Evolutionary conservation across 2,329 filamentous ascomycete species (phyloP).

Genomic region (Salinomyces thailandicus): DNA sequence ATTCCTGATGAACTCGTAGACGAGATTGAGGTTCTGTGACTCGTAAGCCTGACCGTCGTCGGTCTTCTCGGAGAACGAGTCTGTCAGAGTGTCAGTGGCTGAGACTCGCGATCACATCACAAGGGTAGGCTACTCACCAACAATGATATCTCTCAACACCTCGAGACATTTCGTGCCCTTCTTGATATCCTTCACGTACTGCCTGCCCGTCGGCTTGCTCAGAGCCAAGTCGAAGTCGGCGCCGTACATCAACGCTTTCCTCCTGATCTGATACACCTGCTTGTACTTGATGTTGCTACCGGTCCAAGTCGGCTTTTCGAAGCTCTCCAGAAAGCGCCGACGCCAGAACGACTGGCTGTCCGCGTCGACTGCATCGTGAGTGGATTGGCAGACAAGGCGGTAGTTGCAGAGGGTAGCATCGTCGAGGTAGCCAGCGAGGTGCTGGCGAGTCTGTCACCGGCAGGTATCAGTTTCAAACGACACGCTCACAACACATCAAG

Average conservation of each 20-base stretch:
- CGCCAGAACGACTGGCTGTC: constrained; percentile 39
- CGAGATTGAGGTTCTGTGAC: constrained; percentile 26
- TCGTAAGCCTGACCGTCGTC: constrained; percentile 15
- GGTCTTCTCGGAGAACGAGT: constrained; percentile 24
- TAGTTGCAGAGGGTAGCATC: constrained; percentile 38
- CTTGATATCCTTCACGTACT: constrained; percentile 9
- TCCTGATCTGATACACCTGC: constrained; percentile 27
- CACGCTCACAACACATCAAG: too few relatives aligned
- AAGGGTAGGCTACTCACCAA: constrained; percentile 28
- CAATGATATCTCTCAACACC: constrained; percentile 33
- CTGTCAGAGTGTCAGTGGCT: constrained; percentile 12
- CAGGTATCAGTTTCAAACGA: too few relatives aligned
- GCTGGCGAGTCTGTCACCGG: constrained; percentile 34
- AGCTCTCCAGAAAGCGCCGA: constrained; percentile 32
- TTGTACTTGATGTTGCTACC: constrained; percentile 24
- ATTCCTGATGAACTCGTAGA: constrained; percentile 24
- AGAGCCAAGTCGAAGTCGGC: constrained; percentile 18
- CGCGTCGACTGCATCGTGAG: constrained; percentile 31
- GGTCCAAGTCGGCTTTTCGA: constrained; percentile 25
- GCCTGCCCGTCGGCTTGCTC: constrained; percentile 19
- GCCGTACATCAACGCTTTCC: constrained; percentile 18
- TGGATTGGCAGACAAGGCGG: constrained; percentile 29
- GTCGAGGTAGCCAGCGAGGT: constrained; percentile 29
- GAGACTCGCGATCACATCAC: neutral
- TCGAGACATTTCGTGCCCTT: constrained; percentile 17